Base-by-base conservation (phyloP, 2,329 filamentous ascomycete genomes). In the Fusarium continuum region DNA sequence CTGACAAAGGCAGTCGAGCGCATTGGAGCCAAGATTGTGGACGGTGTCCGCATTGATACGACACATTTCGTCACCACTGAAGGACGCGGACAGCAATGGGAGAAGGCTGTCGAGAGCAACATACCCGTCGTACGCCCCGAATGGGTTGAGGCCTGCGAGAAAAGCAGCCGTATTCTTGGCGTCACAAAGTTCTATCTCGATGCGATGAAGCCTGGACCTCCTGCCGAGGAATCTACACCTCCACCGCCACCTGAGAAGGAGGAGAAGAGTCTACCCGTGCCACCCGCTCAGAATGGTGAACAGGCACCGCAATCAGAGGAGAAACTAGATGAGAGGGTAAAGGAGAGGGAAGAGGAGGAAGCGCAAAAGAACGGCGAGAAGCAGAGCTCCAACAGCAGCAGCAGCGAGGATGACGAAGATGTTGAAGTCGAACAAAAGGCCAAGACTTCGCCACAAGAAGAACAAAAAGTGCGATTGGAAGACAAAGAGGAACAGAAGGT, bases 21-120 rank as follows among this genome's bases (percentile, higher is more conserved):
- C 67, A 96, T 99, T 69, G 95, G 95, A 43, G 95, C 92, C 60
- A 97, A 95, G 82, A 83, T 98, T 64, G 91, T 92, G 54, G 94
- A 97, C 69, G 86, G 86, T 11, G 93, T 98, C 46, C 87, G 94
- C 71, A 98, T 99, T 73, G 95, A 99, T 75, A 99, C 95, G 1
- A 99, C 95, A 14, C 95, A 99, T 78, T 99, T 99, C 75, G 92
- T 99, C 57, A 98, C 94, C 64, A 96, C 92, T 9, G 95, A 99
- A 76, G 93, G 93, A 25, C 83, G 93, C 52, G 95, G 95, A 26
- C 84, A 91, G 45, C 85, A 90, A 11, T 99, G 95, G 95, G 95
- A 99, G 79, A 96, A 95, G 81, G 95, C 95, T 1, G 89, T 94
- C 25, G 94, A 98, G 80, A 96, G 93, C 86, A 99, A 98, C 76